These are phyloP conservation scores for Myriosclerotinia scirpicola DNA, from an alignment of 2,329 filamentous ascomycete species.

Conservation along the genomic window DNA sequence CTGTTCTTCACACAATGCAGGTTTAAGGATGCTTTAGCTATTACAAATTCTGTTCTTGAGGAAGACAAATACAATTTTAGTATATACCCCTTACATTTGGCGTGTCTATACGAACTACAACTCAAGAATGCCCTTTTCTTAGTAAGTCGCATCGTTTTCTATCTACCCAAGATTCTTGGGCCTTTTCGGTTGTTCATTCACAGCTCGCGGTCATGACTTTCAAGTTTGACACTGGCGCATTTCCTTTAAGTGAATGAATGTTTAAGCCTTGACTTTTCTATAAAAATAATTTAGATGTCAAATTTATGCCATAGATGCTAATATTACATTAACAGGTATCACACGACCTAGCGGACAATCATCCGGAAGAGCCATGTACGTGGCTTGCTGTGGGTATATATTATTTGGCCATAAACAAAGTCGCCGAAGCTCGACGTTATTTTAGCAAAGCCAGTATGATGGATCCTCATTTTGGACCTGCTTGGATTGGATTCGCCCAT, in stretches of 20 bases:
- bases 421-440: constrained; percentile 90
- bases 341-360: constrained; percentile 87
- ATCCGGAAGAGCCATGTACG: constrained; percentile 85
- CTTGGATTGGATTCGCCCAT: constrained; percentile 98
- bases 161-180: background rate
- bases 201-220: background rate
- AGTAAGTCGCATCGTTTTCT: constrained; percentile 35
- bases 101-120: constrained; percentile 83
- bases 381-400: constrained; percentile 96
- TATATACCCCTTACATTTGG: constrained; percentile 87
- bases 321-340: constrained; percentile 51
- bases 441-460: constrained; percentile 98
- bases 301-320: background rate
- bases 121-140: constrained; percentile 89
- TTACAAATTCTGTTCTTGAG: constrained; percentile 80
- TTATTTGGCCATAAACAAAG: constrained; percentile 84
- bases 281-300: background rate
- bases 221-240: background rate
- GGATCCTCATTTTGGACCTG: constrained; percentile 94
- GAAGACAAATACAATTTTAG: constrained; percentile 86
- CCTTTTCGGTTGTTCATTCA: background rate
- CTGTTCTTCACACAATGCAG: constrained; percentile 92
- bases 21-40: constrained; percentile 79
- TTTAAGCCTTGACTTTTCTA: background rate
- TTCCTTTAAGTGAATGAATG: no score